phyloP scores from a whole-genome alignment of 2,329 filamentous ascomycete genomes.

The Xylariales sp. region DNA sequence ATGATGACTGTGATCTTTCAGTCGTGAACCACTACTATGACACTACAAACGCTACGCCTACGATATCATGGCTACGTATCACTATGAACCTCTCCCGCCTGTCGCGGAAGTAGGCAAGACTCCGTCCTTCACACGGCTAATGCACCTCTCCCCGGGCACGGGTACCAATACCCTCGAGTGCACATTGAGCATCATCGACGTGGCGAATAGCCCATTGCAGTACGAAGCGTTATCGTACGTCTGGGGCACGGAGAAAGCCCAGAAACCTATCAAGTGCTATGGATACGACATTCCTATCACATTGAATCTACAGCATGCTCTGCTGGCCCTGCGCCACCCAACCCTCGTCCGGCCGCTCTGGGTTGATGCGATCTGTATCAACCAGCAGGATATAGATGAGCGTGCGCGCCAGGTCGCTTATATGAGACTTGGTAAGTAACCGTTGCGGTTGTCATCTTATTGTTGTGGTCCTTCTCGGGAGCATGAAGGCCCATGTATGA shows the following conservation, averaged over 20 bases:
- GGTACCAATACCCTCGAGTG: slow-evolving; percentile 4
- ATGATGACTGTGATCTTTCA: background rate
- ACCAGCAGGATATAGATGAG: slow-evolving; percentile 17
- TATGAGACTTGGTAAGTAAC: slow-evolving; percentile 16
- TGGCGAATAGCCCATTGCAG: slow-evolving; percentile 11
- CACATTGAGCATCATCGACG: slow-evolving; percentile 13
- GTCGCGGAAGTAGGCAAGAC: slow-evolving; percentile 2
- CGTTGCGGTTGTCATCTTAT: background rate
- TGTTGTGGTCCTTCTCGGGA: background rate
- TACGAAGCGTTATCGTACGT: slow-evolving; percentile 24
- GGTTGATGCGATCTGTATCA: slow-evolving; percentile 17
- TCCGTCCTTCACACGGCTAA: slow-evolving; percentile 12
- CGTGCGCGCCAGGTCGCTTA: slow-evolving; percentile 14
- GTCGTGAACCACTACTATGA: background rate
- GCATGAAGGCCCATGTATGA: background rate
- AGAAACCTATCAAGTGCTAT: background rate
- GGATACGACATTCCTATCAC: slow-evolving; percentile 12
- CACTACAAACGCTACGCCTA: background rate
- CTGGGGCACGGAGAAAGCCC: slow-evolving; percentile 15
- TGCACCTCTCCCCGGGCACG: slow-evolving; percentile 12
- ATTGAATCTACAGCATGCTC: slow-evolving; percentile 7
- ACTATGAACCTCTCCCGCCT: slow-evolving; percentile 22
- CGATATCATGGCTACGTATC: slow-evolving; percentile 11
- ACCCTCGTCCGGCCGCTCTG: slow-evolving; percentile 10
- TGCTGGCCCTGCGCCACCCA: slow-evolving; percentile 12